phyloP scores from a whole-genome alignment of 495 filamentous ascomycete species.

The Hyaloscypha bicolor region DNA sequence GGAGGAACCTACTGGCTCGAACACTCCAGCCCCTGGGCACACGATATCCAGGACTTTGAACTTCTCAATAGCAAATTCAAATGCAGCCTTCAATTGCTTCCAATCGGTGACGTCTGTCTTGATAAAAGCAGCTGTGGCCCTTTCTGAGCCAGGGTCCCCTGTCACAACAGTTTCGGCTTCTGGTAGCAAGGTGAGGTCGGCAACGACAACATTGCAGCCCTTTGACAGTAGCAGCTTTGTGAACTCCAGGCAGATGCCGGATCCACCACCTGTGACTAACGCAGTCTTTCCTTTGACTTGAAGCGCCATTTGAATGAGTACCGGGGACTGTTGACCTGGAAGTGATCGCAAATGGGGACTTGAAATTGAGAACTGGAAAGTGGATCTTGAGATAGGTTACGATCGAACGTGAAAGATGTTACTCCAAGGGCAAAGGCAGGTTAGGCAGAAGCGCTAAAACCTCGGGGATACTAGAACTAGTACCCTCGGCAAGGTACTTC shows the following conservation, averaged over 20 bases:
- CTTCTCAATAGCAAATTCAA: constrained; percentile 53
- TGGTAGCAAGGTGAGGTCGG: constrained; percentile 60
- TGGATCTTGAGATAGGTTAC: too few species aligned
- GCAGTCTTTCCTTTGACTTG: constrained; percentile 56
- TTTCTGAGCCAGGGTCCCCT: constrained; percentile 39
- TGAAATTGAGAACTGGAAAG: too few species aligned
- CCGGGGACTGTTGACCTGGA: too few species aligned
- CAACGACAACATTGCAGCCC: constrained; percentile 64
- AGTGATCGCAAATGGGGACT: too few species aligned
- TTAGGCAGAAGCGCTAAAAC: neutral
- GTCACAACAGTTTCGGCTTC: constrained; percentile 57
- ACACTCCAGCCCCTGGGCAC: constrained; percentile 66
- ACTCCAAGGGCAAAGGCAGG: too few species aligned
- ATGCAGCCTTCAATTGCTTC: constrained; percentile 58
- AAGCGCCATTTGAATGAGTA: neutral
- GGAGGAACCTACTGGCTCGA: constrained; percentile 9
- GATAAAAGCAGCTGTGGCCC: constrained; percentile 55
- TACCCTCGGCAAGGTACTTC: too few species aligned
- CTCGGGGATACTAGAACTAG: too few species aligned
- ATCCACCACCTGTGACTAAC: constrained; percentile 75
- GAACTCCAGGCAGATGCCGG: constrained; percentile 69
- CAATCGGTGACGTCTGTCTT: constrained; percentile 63
- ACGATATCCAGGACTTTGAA: constrained; percentile 64
- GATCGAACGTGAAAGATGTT: too few species aligned
- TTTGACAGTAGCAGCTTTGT: constrained; percentile 58